Evolutionary conservation across 2,329 filamentous ascomycete species (phyloP), one percentile per base, ranked within the genome.

Genomic region (Geoglossum cookeanum): DNA sequence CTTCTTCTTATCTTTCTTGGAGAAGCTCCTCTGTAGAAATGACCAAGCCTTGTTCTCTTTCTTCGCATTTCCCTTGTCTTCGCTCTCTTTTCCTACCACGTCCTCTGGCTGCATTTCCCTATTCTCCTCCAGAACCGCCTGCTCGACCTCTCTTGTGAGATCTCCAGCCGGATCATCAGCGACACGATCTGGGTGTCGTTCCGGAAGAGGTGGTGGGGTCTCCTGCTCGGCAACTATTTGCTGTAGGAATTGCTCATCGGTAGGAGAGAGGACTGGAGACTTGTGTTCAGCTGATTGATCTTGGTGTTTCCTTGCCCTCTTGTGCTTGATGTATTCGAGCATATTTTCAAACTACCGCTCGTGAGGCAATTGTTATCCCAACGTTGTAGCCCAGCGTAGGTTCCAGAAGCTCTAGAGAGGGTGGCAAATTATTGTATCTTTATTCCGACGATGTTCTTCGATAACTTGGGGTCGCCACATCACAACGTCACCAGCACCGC

Each of bases 201-300:
- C 64, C 7, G 72, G 71, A 6, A 73, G 66, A 11, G 71, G 70
- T n/a, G 72, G 71, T 1, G 71, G 69, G 3, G 68, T 68, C 54
- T 68, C 65, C 17, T 71, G 68, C 39, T 74, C 70, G 6, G 73
- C 70, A 2, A 74, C 74, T 35, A 80, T 73, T 37, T 69, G 68
- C 57, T 72, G 69, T 37, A 82, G 67, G 62, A 81, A 82, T 56
- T 72, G 70, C 62, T 81, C 76, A 60, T 83, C 79, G 63, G 80
- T 78, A n/a, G 77, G 72, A 17, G 76, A 78, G n/a, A 82, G 65
- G 2, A 82, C 73, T 64, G 63, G 73, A 54, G 65, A 66, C 33
- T 68, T 68, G 3, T 66, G 60, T 54, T 67, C 13, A 57, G 64
- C 58, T 56, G 63, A 56, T 61, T 64, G 62, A 58, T 68, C 55